These are phyloP conservation scores for Samsoniella hepiali DNA, from an alignment of 2,329 filamentous ascomycete species.

Conservation along the genomic window DNA sequence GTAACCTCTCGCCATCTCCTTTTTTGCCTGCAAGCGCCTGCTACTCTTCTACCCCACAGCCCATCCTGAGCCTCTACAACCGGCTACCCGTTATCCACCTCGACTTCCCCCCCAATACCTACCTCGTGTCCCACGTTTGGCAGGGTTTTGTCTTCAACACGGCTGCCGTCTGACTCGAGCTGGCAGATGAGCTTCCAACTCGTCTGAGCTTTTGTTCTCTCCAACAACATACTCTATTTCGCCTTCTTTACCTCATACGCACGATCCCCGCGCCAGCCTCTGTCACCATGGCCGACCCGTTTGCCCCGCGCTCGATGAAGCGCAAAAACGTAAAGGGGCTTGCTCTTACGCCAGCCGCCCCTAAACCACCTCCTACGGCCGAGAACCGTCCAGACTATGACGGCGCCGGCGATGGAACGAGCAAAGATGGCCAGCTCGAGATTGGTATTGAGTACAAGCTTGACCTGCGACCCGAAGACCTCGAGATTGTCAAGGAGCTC, in stretches of 20 bases:
- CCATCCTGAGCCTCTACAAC: slow-evolving; percentile 12
- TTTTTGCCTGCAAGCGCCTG: slow-evolving; percentile 12
- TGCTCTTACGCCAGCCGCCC: slow-evolving; percentile 74
- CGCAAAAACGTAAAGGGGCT: slow-evolving; percentile 98
- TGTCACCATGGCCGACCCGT: slow-evolving; percentile 57
- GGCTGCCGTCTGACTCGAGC: slow-evolving; percentile 11
- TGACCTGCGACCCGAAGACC: slow-evolving; percentile 84
- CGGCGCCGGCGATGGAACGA: slow-evolving; percentile 56
- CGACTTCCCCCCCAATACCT: slow-evolving; percentile 13
- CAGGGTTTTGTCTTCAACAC: slow-evolving; percentile 14
- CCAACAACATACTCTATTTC: slow-evolving; percentile 6
- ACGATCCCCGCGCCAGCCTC: slow-evolving; percentile 2
- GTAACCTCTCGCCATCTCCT: neutral
- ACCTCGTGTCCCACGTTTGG: slow-evolving; percentile 12
- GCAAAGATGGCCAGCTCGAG: slow-evolving; percentile 67
- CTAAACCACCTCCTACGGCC: slow-evolving; percentile 68
- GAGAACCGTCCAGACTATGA: slow-evolving; percentile 63
- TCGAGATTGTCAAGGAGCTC: slow-evolving; percentile 90
- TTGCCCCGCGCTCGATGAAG: slow-evolving; percentile 82
- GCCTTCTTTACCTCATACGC: slow-evolving; percentile 9
- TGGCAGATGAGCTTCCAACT: slow-evolving; percentile 5
- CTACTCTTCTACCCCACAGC: slow-evolving; percentile 16
- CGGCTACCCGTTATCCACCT: slow-evolving; percentile 9
- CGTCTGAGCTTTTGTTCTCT: slow-evolving; percentile 3
- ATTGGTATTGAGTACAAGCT: slow-evolving; percentile 97